phyloP scores from a whole-genome alignment of 2,329 filamentous ascomycete genomes.

The Colletotrichum chrysophilum region DNA sequence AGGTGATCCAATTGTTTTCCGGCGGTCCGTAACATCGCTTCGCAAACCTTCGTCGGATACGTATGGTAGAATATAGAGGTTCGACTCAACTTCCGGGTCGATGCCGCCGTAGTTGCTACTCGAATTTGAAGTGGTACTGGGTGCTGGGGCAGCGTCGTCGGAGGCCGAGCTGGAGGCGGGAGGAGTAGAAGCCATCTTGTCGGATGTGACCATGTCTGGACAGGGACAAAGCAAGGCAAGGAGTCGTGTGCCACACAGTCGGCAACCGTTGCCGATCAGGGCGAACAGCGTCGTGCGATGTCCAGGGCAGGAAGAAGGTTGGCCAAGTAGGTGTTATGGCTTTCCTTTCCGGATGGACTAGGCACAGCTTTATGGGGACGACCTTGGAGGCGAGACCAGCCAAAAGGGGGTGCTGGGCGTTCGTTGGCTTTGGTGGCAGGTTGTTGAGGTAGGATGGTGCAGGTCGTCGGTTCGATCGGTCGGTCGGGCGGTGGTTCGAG shows the following conservation, averaged over 20 bases:
- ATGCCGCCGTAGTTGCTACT: constrained; percentile 35
- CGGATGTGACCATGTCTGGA: not conserved
- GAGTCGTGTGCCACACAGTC: not conserved
- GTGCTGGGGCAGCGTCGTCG: not conserved
- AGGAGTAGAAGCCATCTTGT: constrained; percentile 7
- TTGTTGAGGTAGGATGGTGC: not conserved
- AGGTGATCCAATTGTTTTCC: constrained; percentile 15
- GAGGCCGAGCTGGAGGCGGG: not conserved
- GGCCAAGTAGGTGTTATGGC: not conserved
- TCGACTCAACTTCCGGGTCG: constrained; percentile 40
- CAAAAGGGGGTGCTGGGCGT: not conserved
- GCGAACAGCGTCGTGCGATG: not conserved
- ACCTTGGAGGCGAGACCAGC: not conserved
- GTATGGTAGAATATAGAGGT: constrained; percentile 32
- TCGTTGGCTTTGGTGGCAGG: not conserved
- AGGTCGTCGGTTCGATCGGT: not conserved
- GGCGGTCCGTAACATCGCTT: constrained; percentile 23
- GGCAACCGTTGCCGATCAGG: not conserved
- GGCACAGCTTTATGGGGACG: not conserved
- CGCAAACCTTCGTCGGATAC: constrained; percentile 29
- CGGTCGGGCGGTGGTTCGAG: not conserved
- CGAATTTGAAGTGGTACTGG: not conserved
- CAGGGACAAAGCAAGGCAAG: not conserved
- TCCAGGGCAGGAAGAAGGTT: not conserved
- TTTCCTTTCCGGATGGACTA: not conserved